Evolutionary conservation across 495 filamentous ascomycete species (phyloP), one percentile per base, ranked within the genome.

Genomic region (Parachaetomium inaequale): DNA sequence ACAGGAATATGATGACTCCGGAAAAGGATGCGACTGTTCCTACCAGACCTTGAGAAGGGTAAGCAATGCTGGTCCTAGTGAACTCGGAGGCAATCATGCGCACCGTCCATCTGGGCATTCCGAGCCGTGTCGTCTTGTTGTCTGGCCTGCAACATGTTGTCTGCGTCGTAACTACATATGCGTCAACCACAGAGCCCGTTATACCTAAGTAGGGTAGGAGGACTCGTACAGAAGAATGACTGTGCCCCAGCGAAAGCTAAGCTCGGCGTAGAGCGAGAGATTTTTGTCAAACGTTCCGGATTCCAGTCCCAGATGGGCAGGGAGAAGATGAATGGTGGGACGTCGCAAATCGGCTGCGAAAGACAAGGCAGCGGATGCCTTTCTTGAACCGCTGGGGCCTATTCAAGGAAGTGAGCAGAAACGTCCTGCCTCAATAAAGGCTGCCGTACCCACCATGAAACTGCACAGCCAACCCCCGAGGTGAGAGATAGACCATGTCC

Each of bases 171-270:
- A 11, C 43, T 59, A 38, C 12, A 19, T 17, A 21, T 21, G 7
- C 7, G 56, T 59, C 26, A 50, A 17, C 29, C 8, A 17, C n/a
- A 5, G 14, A 19, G 36, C 2, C 4, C 28, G 10, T 28, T 11
- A 14, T 28, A 2, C 25, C n/a, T n/a, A 21, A n/a, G 1, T 6
- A n/a, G 55, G 7, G 2, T 7, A 2, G 3, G 26, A 10, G 11
- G 11, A 2, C 31, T 11, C 43, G 2, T n/a, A 59, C 56, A 59
- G 1, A 1, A 38, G 5, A 7, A 59, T 12, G 12, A 59, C 31
- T 5, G 45, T 45, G 1, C 56, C 56, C 56, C 56, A 59, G 19
- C 56, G 43, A 29, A 50, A n/a, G 31, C 43, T 28, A 1, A 59
- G 43, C 1, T 26, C 23, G 5, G 42, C n/a, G 31, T 59, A 59